Evolutionary conservation across 2,329 filamentous ascomycete species (phyloP), one percentile per base, ranked within the genome.

Genomic region (Leptodontidium sp.): DNA sequence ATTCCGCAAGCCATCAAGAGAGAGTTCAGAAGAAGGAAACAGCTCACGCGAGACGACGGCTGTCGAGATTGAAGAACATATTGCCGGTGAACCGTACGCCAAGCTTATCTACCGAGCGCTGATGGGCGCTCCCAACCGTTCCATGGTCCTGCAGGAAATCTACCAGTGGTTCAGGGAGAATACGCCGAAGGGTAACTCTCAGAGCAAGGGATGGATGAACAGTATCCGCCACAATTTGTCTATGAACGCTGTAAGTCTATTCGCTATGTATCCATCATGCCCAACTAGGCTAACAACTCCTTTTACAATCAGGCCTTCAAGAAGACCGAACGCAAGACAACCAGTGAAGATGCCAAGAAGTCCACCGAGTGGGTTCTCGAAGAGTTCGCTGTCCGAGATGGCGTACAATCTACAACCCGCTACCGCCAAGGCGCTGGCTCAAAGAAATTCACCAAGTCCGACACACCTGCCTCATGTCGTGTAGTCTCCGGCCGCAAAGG

Each of bases 161-260:
- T 98, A 98, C 80, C 85, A 91, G 67, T 98, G 95, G 94, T 97
- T 98, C 76, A 84, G 87, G 52, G 85, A 90, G 35, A 90, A 97
- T 76, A 97, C 94, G 2, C 86, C 88, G 73, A 97, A 96, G 79
- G 88, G 88, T 4, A 85, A 86, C 57, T 78, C 80, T 21, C 85
- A 84, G 8, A 82, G 80, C 14, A 91, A 90, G 74, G 95, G 94
- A 11, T 98, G 95, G 95, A 92, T 95, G 81, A 98, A 98, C 80
- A 97, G 93, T 78, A 97, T 98, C 72, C 88, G 95, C 1, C 95
- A 98, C 79, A 98, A 98, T 75, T 83, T 98, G 8, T 97, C 93
- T 59, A 98, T 98, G 94, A 98, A 98, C 75, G 86, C 87, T 70
- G 95, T 98, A 88, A 81, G 89, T 63, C 26, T 84, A 59, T 45